Evolutionary conservation across 179 eudicot species (phyloP).

Genomic region (Corrigiola litoralis): DNA sequence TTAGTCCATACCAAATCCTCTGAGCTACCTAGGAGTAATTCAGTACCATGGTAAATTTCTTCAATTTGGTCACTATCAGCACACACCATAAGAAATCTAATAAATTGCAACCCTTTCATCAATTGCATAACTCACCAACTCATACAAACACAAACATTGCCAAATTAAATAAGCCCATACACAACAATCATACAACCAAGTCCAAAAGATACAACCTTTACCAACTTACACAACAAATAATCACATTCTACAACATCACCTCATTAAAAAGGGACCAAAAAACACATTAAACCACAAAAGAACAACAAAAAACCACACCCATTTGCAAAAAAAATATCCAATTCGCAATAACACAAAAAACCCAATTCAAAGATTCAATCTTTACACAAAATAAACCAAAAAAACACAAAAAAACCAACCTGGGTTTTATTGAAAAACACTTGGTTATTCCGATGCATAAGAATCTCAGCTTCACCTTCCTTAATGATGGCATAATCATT

Average conservation of each 20-base stretch:
- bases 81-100: too few relatives aligned
- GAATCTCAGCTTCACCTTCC: constrained; percentile 98
- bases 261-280: background rate
- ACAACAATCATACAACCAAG: background rate
- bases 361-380: background rate
- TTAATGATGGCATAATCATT: constrained; percentile 64
- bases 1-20: too few relatives aligned
- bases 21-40: too few relatives aligned
- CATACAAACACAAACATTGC: too few relatives aligned
- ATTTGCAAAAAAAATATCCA: background rate
- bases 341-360: background rate
- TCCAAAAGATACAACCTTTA: background rate
- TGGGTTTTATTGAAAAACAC: constrained; percentile 94
- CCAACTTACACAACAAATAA: background rate
- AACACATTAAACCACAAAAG: background rate
- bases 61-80: too few relatives aligned
- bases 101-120: too few relatives aligned
- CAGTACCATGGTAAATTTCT: too few relatives aligned
- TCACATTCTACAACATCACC: too few relatives aligned
- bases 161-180: background rate
- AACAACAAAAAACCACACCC: background rate
- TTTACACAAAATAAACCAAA: background rate
- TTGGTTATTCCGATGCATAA: constrained; percentile 82
- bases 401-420: constrained; percentile 33
- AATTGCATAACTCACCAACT: too few relatives aligned